phyloP scores from a whole-genome alignment of 768 basidiomycete species.

The Leccinellum albellum region DNA sequence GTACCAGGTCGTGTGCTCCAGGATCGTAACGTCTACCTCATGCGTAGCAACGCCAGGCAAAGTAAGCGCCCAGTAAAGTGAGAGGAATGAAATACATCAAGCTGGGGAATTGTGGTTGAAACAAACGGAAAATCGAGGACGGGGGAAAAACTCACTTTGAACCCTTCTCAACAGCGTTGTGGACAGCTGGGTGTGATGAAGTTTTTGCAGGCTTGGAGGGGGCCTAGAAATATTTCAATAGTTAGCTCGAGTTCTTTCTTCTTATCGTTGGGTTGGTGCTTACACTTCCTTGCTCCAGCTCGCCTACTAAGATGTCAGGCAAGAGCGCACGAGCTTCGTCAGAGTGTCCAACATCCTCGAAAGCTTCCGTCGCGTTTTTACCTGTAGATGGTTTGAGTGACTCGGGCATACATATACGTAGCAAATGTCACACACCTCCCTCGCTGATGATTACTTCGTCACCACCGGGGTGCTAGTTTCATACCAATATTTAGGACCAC shows the following conservation, averaged over 20 bases:
- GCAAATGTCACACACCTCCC: constrained; percentile 57
- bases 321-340: constrained; percentile 92
- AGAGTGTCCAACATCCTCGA: constrained; percentile 99
- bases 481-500: constrained; percentile 1
- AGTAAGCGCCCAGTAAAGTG: constrained; percentile 75
- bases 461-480: constrained; percentile 84
- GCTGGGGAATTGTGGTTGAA: constrained; percentile 33
- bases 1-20: neutral
- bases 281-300: constrained; percentile 71
- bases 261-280: constrained; percentile 23
- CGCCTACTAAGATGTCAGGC: constrained; percentile 73
- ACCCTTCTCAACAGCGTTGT: constrained; percentile 56
- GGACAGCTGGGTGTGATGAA: constrained; percentile 38
- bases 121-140: neutral
- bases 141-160: constrained; percentile 51
- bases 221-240: constrained; percentile 32
- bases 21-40: constrained; percentile 8
- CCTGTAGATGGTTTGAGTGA: constrained; percentile 44
- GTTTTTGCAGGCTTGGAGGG: constrained; percentile 50
- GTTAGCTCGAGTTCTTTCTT: constrained; percentile 1
- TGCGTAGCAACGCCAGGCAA: constrained; percentile 78
- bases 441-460: constrained; percentile 97
- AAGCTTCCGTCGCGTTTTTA: constrained; percentile 95
- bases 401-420: neutral
- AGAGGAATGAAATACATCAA: constrained; percentile 85